These are phyloP conservation scores for Cymbopogon flexuosus DNA, from an alignment of 202 grass and related monocot genomes.

Conservation along the genomic window DNA sequence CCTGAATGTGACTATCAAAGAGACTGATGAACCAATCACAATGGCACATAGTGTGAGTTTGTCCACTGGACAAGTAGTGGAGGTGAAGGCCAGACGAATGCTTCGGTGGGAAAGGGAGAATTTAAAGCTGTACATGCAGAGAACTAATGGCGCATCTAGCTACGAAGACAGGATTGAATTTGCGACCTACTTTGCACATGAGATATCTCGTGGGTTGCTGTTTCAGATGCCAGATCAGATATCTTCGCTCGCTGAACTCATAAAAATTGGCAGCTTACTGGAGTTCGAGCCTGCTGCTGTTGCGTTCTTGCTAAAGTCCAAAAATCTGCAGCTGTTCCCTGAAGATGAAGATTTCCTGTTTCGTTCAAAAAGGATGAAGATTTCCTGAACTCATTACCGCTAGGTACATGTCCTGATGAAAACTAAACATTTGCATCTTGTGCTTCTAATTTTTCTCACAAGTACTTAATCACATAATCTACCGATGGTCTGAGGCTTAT, in stretches of 20 bases:
- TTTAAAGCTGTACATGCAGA: slow-evolving; percentile 35
- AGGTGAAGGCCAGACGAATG: slow-evolving; percentile 32
- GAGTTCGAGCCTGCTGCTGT: slow-evolving; percentile 37
- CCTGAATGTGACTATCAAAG: slow-evolving; percentile 37
- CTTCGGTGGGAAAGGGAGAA: slow-evolving; percentile 58
- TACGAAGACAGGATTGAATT: slow-evolving; percentile 43
- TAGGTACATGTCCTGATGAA: not conserved
- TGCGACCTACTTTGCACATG: slow-evolving; percentile 44
- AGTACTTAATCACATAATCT: not conserved
- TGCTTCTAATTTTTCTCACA: not conserved
- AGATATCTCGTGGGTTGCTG: slow-evolving; percentile 51
- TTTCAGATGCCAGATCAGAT: slow-evolving; percentile 39
- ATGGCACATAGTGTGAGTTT: slow-evolving; percentile 41
- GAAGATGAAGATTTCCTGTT: slow-evolving; percentile 48
- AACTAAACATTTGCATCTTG: not conserved
- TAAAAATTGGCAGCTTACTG: slow-evolving; percentile 47
- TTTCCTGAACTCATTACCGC: slow-evolving; percentile 21
- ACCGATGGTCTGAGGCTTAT: not conserved
- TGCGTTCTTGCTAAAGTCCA: slow-evolving; percentile 40
- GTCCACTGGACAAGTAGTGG: slow-evolving; percentile 23
- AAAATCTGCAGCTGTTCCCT: slow-evolving; percentile 47
- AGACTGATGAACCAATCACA: slow-evolving; percentile 31
- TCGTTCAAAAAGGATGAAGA: slow-evolving; percentile 29
- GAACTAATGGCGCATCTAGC: not conserved
- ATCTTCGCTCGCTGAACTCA: slow-evolving; percentile 37